Base-by-base conservation (phyloP, 352 stramenopile genomes). In the Pythium phragmitis region DNA sequence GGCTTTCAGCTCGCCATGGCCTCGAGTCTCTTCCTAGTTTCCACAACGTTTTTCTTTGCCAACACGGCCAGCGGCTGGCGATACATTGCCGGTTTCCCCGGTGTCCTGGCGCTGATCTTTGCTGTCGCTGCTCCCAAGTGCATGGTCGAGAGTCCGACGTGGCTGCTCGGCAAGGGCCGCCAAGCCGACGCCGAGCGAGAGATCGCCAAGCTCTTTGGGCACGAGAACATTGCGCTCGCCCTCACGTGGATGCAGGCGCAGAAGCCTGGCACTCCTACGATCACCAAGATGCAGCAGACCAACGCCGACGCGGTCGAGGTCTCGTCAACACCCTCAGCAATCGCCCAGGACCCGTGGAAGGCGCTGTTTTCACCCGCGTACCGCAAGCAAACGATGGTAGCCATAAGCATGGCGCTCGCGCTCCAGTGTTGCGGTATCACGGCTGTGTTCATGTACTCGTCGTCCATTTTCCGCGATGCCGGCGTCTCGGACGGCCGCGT, bases 391-490 rank as follows among this genome's bases (percentile, higher is more conserved):
- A 56, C 86, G 2, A 52, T 87, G 5, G 62, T 81, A 9, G 78
- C 78, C 0, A 74, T 85, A 48, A 72, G 67, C 5, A 63, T 89
- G 33, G 69, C 70, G 9, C 65, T 66, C 16, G 62, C 73, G 0
- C 73, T 86, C 54, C 81, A 89, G 50, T 73, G 89, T 43, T 83
- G 74, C 2, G 82, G 79, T 30, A 74, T 91, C 71, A 91, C 85
- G 43, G 82, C 77, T 26, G 75, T 89, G 9, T 89, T 88, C 60
- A 80, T 87, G 54, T 91, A 91, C 63, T 89, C 82, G 26, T 87
- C 76, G 19, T 65, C 65, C 11, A 70, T 89, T 14, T 91, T 89
- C 51, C 79, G 72, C 26, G 63, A 81, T 28, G 79, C 80, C 6
- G 82, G 82, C 8, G 75, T 91, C 46, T 52, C 67, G 0, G 82